phyloP scores from a whole-genome alignment of 192 early-diverging fungal genomes.

The Podila epicladia region DNA sequence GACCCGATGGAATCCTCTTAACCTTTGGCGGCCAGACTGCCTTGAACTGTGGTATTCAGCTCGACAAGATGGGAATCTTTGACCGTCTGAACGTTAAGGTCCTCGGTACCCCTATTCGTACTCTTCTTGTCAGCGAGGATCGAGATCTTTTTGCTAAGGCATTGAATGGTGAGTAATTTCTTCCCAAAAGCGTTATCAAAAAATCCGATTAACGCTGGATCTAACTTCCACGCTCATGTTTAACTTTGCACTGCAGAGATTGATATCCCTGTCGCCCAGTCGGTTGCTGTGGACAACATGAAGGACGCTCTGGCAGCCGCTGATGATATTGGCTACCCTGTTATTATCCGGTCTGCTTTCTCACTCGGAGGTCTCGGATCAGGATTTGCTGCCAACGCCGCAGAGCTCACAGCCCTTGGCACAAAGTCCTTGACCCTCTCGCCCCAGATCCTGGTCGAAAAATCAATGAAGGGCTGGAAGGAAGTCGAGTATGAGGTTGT shows the following conservation, averaged over 20 bases:
- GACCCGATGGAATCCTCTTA: slow-evolving; percentile 94
- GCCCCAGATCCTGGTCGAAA: slow-evolving; percentile 96
- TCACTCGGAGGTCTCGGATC: slow-evolving; percentile 97
- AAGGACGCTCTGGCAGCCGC: slow-evolving; percentile 90
- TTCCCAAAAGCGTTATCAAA: slow-evolving; percentile 1
- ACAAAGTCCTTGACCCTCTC: slow-evolving; percentile 87
- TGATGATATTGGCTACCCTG: slow-evolving; percentile 87
- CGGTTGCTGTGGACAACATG: slow-evolving; percentile 87
- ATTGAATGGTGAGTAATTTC: slow-evolving; percentile 69
- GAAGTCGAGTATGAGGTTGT: slow-evolving; percentile 99
- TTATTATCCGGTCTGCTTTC: slow-evolving; percentile 95
- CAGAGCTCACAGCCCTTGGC: slow-evolving; percentile 79
- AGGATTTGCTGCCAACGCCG: slow-evolving; percentile 85
- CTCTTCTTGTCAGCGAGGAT: slow-evolving; percentile 92
- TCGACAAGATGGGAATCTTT: slow-evolving; percentile 85
- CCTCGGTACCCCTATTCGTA: slow-evolving; percentile 94
- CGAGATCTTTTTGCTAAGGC: slow-evolving; percentile 95
- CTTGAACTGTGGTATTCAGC: slow-evolving; percentile 93
- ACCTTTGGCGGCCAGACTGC: slow-evolving; percentile 99
- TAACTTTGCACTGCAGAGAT: slow-evolving; percentile 61
- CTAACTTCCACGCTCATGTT: neutral
- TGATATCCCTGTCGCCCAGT: slow-evolving; percentile 88
- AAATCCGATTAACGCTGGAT: neutral
- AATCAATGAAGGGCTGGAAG: slow-evolving; percentile 99
- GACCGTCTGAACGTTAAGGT: slow-evolving; percentile 88